Evolutionary conservation across 805 yeast genomes (phyloP).

Genomic region (Ogataea nitratoaversa): DNA sequence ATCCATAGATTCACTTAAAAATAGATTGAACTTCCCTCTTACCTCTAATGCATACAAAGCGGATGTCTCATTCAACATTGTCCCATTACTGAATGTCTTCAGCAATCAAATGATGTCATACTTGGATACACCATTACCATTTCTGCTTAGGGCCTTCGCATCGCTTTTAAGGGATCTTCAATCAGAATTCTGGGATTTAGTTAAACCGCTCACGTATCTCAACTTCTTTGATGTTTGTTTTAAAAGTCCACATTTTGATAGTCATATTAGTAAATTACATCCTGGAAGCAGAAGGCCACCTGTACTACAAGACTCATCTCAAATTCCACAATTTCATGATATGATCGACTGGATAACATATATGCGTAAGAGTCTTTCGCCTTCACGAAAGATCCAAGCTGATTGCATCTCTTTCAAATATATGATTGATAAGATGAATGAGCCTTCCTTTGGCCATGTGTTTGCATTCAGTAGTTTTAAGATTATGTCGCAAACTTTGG

Average conservation of each 20-base stretch:
- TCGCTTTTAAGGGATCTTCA: constrained; percentile 41
- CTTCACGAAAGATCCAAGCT: constrained; percentile 49
- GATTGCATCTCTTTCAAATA: constrained; percentile 48
- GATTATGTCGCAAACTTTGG: constrained; percentile 19
- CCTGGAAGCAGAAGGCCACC: constrained; percentile 3
- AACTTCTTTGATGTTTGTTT: constrained; percentile 59
- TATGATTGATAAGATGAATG: constrained; percentile 34
- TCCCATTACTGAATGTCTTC: constrained; percentile 37
- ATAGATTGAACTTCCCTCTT: constrained; percentile 24
- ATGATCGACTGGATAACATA: constrained; percentile 53
- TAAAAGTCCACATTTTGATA: constrained; percentile 46
- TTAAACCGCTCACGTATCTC: constrained; percentile 49
- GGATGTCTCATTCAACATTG: constrained; percentile 28
- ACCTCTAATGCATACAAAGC: constrained; percentile 20
- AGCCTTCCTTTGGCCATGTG: constrained; percentile 21
- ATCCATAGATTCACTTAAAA: constrained; percentile 32
- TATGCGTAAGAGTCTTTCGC: constrained; percentile 36
- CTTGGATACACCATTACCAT: constrained; percentile 47
- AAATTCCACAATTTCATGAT: constrained; percentile 34
- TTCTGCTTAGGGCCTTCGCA: constrained; percentile 49
- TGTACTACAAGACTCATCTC: constrained; percentile 9
- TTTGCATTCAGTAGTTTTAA: constrained; percentile 24
- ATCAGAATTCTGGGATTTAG: constrained; percentile 48
- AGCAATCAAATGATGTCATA: constrained; percentile 50
- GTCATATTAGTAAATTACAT: constrained; percentile 27